Base-by-base conservation (phyloP, 1,284 basidiomycete genomes). In the Tylopilus sp. region DNA sequence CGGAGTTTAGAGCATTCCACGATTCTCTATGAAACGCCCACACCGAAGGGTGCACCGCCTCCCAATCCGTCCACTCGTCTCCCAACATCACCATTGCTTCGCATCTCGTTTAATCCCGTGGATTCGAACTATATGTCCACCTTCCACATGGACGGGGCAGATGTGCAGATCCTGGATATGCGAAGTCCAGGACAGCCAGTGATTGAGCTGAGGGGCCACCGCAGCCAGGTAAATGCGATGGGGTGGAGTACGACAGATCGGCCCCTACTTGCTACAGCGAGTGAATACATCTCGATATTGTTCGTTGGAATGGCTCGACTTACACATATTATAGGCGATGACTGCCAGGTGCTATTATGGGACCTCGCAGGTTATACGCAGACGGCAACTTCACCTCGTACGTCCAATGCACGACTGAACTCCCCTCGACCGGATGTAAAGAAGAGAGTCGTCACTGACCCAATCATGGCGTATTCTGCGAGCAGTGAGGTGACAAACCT, bases 1-100 rank as follows among this genome's bases (percentile, higher is more conserved):
- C 86, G 97, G 33, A 92, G 89, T 58, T 78, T 99, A 39, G 97
- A 99, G 67, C 97, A 99, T 70, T 97, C 94, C 8, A 99, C 97
- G 3, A 99, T 99, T 60, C 78, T 99, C 39, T 99, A 98, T 69
- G 97, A 99, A 73, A 94, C 94, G 0, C 86, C 92, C 2, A 77
- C 83, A 10, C 84, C 87, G 1, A 88, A 88, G 66, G 81, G 81
- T 58, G 71, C 78, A 2, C 76, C 78, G 15, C 78, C 79, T 4
- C 66, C 75, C n/a, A 81, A 79, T 25, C 71, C 79, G 18, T 78
- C 81, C 11, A 64, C 81, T 11, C 78, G 86, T 12, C 87, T 87
- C 13, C 79, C 82, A 11, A 89, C 90, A 3, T 84, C 89, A 1
- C 89, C 93, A 1, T 73, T 97, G 33, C 74, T 94, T 7, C 75